phyloP scores from a whole-genome alignment of 495 filamentous ascomycete species.

The Geoglossum glabrum region DNA sequence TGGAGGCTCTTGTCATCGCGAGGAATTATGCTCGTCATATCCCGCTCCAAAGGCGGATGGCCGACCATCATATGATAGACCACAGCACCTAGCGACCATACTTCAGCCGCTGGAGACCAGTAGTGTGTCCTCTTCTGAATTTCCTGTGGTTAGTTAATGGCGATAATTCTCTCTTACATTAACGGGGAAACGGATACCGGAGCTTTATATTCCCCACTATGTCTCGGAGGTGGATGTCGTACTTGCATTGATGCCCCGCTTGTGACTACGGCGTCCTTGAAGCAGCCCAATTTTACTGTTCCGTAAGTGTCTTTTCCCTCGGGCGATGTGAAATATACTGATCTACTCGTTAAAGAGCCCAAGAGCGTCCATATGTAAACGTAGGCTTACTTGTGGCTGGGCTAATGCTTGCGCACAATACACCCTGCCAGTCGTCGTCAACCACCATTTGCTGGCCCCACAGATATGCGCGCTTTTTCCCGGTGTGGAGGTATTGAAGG shows the following conservation, averaged over 20 bases:
- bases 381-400: not conserved
- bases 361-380: not conserved
- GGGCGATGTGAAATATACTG: constrained; percentile 1
- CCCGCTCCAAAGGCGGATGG: not conserved
- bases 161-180: not conserved
- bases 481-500: constrained; percentile 1
- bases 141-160: constrained; percentile 1
- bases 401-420: not conserved
- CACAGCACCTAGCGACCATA: constrained; percentile 2
- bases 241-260: not conserved
- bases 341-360: not conserved
- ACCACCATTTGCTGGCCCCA: not conserved
- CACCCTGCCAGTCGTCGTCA: constrained; percentile 3
- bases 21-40: not conserved
- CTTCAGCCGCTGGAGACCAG: not conserved
- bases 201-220: not conserved
- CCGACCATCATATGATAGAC: constrained; percentile 4
- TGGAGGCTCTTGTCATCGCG: not conserved
- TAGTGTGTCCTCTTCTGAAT: not conserved
- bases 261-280: not conserved
- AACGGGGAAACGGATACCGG: not conserved
- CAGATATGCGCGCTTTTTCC: not conserved
- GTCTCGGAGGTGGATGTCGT: not conserved
- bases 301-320: constrained; percentile 1
- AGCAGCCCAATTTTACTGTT: not conserved